Conservation (phyloP, 176 grass and related monocot genomes). For the Poa annua region DNA sequence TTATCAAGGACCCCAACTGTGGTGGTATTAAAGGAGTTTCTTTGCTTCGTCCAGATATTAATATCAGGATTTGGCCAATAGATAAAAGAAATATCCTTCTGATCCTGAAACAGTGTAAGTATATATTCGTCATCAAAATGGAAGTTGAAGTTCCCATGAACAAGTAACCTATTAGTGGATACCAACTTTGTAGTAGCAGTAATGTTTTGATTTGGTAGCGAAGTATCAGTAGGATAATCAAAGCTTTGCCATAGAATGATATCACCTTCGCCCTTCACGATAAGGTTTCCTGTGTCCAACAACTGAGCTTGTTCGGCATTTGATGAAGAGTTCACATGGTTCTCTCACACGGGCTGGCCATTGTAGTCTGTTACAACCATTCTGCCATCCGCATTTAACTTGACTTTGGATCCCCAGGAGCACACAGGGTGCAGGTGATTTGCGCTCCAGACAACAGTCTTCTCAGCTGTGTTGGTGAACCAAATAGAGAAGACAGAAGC, state of each 20-base stretch:
- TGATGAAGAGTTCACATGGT: slow-evolving; percentile 6
- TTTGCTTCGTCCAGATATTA: slow-evolving; percentile 1
- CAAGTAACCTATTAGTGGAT: slow-evolving; percentile 30
- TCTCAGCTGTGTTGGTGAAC: slow-evolving; percentile 30
- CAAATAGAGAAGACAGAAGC: slow-evolving; percentile 47
- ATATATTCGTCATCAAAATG: slow-evolving; percentile 43
- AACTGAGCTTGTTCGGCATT: slow-evolving; percentile 22
- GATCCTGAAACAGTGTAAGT: slow-evolving; percentile 38
- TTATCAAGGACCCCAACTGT: slow-evolving; percentile 19
- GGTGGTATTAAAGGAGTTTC: neutral
- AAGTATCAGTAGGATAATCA: slow-evolving; percentile 44
- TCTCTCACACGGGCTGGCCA: slow-evolving; percentile 40
- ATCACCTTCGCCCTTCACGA: slow-evolving; percentile 35
- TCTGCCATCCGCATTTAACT: slow-evolving; percentile 31
- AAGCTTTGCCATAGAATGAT: slow-evolving; percentile 48
- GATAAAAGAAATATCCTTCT: slow-evolving; percentile 41
- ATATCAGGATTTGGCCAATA: slow-evolving; percentile 41
- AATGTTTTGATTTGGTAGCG: slow-evolving; percentile 46
- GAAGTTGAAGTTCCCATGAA: slow-evolving; percentile 43
- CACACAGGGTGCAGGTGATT: slow-evolving; percentile 41
- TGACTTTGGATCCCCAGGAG: slow-evolving; percentile 32
- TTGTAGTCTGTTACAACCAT: slow-evolving; percentile 43
- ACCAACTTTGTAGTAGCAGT: slow-evolving; percentile 34
- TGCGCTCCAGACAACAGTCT: slow-evolving; percentile 32
- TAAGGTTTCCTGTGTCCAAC: slow-evolving; percentile 32